Base-by-base conservation (phyloP, 2,329 filamentous ascomycete species). In the Ascochyta fabae region DNA sequence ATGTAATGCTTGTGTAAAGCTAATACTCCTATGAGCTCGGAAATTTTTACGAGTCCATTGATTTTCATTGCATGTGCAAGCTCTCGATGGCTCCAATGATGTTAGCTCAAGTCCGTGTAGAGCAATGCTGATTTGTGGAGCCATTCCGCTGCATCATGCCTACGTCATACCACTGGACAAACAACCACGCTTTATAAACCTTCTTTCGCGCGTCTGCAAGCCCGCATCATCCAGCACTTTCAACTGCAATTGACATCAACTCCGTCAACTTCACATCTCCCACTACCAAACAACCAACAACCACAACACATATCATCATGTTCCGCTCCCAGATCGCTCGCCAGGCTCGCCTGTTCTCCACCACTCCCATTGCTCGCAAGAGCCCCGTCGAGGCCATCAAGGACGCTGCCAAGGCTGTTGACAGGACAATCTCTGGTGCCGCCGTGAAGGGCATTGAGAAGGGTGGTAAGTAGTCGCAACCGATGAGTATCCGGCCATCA, bases 401-500 rank as follows among this genome's bases (percentile, higher is more conserved):
- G 73, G 83, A 87, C 38, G 80, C 83, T 0, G 71, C 84, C 42
- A 85, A 87, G 76, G 79, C 77, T 50, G 83, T 83, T 19, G 84
- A 88, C 71, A 77, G 81, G 58, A 78, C 78, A 22, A 79, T 86
- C 33, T 81, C 83, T 0, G 78, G 84, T 69, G 81, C 75, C 24
- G 81, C 82, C 10, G 82, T 88, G 22, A 84, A 84, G 75, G 86
- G 85, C 41, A 86, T 88, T 58, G 83, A 88, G 75, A 85, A 80
- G 64, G 83, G 84, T 56, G 80, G 85, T 87, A 82, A 56, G 85
- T 80, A 60, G 49, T 33, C 31, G 3, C 13, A 16, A 40, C 31
- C n/a, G 15, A 10, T 3, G 19, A 24, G 15, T 45, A 29, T n/a
- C 0, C 10, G 43, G 38, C 39, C 43, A 36, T 26, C 38, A 19